Percentiles rank a stretch among this genome's conserved stretches.
Evolutionary conservation across 2,329 filamentous ascomycete species (phyloP).

Genomic region (Diplodia mutila): DNA sequence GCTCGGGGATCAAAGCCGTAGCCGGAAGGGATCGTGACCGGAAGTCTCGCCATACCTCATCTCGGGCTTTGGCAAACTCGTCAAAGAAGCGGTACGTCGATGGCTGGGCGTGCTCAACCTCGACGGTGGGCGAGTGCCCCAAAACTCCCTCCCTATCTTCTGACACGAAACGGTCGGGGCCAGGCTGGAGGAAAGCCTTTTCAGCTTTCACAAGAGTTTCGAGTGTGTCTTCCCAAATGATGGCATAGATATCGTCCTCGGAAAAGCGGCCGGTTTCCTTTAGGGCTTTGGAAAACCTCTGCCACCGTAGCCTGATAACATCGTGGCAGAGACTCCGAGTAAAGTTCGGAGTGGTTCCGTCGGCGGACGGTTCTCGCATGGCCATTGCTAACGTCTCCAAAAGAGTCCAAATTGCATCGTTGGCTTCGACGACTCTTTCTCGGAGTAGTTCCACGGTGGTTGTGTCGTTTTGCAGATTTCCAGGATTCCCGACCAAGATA

Average conservation of each 20-base stretch:
- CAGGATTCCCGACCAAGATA: not conserved
- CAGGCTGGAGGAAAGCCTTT: conserved; percentile 30
- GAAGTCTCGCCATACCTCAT: conserved; percentile 38
- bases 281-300: conserved; percentile 25
- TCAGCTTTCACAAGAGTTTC: conserved; percentile 34
- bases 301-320: not conserved
- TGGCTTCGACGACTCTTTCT: conserved; percentile 33
- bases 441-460: conserved; percentile 24
- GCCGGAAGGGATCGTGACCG: conserved; percentile 34
- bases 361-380: conserved; percentile 41
- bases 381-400: conserved; percentile 38
- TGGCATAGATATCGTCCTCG: conserved; percentile 29
- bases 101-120: conserved; percentile 26
- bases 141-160: conserved; percentile 28
- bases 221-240: conserved; percentile 37
- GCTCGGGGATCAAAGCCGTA: conserved; percentile 33
- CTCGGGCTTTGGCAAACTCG: conserved; percentile 38
- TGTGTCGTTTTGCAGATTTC: not conserved
- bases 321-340: not conserved
- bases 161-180: conserved; percentile 28
- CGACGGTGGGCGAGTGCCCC: not conserved
- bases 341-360: not conserved
- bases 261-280: conserved; percentile 23
- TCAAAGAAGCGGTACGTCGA: conserved; percentile 42
- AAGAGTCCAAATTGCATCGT: conserved; percentile 35